Evolutionary conservation across 495 filamentous ascomycete genomes (phyloP).

Genomic region (Xylaria palmicola): DNA sequence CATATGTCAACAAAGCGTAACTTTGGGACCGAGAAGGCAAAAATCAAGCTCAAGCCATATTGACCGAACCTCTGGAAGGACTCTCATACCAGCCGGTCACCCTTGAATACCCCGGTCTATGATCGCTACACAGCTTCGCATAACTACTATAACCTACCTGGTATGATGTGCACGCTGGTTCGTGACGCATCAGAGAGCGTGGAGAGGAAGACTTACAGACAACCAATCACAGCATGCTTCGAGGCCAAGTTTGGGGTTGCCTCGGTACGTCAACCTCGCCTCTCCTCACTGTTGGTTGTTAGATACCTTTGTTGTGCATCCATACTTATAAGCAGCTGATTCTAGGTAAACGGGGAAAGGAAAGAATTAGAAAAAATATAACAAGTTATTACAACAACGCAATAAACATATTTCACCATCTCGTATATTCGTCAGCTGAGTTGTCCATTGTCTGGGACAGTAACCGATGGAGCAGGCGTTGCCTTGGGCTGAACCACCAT

Average conservation of each 20-base stretch:
- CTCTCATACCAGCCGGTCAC: no score
- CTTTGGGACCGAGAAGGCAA: no score
- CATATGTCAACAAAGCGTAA: no score
- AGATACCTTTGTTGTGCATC: background rate
- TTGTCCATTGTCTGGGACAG: background rate
- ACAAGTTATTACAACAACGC: no score
- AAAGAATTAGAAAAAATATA: no score
- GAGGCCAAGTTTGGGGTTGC: background rate
- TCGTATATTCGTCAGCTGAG: background rate
- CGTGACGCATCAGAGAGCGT: background rate
- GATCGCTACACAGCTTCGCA: no score
- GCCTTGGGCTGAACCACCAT: slow-evolving; percentile 44
- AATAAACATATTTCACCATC: background rate
- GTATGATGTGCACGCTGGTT: no score
- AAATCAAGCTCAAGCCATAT: no score
- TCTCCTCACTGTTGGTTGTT: background rate
- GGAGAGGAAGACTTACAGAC: background rate
- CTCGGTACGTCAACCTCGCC: background rate
- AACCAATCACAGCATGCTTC: background rate
- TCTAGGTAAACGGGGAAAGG: background rate
- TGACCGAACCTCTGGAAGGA: no score
- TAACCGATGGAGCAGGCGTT: slow-evolving; percentile 10
- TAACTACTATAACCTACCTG: no score
- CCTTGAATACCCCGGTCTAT: no score
- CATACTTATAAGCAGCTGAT: background rate